Conservation (phyloP, 768 basidiomycete genomes). For the Panus rudis region DNA sequence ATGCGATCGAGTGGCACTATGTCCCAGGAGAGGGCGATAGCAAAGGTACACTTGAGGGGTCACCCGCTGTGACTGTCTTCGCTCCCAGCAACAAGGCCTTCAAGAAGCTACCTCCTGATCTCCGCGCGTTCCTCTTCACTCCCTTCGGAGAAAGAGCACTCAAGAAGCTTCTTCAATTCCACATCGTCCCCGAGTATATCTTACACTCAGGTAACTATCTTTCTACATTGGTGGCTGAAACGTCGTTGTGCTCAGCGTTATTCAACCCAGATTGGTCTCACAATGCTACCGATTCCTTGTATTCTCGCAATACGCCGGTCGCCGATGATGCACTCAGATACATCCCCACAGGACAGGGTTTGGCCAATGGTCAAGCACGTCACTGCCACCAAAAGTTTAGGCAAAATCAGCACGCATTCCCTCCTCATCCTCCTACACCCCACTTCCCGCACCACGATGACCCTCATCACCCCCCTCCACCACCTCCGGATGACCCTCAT, state of each 20-base stretch:
- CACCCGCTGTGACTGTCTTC: conserved; percentile 43
- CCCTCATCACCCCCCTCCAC: conserved; percentile 5
- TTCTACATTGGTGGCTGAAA: not conserved
- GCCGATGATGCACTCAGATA: too few relatives aligned
- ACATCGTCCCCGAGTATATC: conserved; percentile 43
- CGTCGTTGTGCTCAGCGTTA: not conserved
- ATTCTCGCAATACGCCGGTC: not conserved
- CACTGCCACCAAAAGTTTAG: too few relatives aligned
- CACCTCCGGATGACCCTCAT: conserved; percentile 6
- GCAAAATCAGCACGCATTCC: not conserved
- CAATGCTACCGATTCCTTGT: conserved; percentile 21
- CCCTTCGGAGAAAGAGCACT: conserved; percentile 45
- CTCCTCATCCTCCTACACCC: conserved; percentile 1
- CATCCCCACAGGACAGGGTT: too few relatives aligned
- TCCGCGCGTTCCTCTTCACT: conserved; percentile 52
- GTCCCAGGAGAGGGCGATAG: conserved; percentile 27
- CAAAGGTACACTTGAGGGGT: conserved; percentile 31
- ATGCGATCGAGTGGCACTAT: conserved; percentile 41
- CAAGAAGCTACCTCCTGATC: conserved; percentile 39
- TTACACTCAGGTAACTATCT: conserved; percentile 40
- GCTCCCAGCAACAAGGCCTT: conserved; percentile 48
- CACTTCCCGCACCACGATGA: not conserved
- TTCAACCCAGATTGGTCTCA: conserved; percentile 22
- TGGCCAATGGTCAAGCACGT: too few relatives aligned
- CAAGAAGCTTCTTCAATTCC: conserved; percentile 51